Percentiles rank a stretch among this genome's conserved stretches.
Evolutionary conservation across 306 rosid genomes (phyloP).

Genomic region (Rubus idaeus): DNA sequence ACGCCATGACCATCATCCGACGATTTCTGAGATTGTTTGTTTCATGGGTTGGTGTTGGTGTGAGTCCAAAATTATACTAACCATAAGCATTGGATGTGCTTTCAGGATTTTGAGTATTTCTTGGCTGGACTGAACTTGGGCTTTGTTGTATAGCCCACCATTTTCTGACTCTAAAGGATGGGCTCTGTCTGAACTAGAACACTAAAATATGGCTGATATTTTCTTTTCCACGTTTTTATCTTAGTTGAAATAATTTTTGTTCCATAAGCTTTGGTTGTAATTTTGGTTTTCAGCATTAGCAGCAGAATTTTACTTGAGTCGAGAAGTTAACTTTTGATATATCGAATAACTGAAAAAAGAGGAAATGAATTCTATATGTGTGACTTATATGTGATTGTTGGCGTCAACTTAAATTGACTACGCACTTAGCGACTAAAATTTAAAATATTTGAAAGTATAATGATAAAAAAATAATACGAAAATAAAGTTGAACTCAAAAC

Average conservation of each 20-base stretch:
- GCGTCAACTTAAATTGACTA: no score
- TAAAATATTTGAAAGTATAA: no score
- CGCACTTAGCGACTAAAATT: no score
- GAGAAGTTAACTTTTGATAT: background rate
- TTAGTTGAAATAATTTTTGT: background rate
- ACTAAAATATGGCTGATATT: background rate
- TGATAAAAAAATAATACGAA: no score
- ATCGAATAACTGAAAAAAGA: background rate
- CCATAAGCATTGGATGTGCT: slow-evolving; percentile 1
- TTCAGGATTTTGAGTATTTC: slow-evolving; percentile 1
- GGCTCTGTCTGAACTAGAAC: background rate
- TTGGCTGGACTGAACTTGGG: background rate
- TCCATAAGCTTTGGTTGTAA: background rate
- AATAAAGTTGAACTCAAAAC: no score
- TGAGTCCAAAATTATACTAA: slow-evolving; percentile 24
- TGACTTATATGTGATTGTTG: background rate
- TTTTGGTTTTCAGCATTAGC: background rate
- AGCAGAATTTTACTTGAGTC: no score
- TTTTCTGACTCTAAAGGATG: no score
- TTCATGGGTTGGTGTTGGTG: slow-evolving; percentile 17
- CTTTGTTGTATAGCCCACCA: background rate
- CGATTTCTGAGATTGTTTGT: slow-evolving; percentile 12
- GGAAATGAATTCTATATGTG: background rate
- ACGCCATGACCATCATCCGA: slow-evolving; percentile 62
- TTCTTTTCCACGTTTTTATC: background rate